Conservation (phyloP, 2,329 filamentous ascomycete genomes). For the Apiospora hydei region DNA sequence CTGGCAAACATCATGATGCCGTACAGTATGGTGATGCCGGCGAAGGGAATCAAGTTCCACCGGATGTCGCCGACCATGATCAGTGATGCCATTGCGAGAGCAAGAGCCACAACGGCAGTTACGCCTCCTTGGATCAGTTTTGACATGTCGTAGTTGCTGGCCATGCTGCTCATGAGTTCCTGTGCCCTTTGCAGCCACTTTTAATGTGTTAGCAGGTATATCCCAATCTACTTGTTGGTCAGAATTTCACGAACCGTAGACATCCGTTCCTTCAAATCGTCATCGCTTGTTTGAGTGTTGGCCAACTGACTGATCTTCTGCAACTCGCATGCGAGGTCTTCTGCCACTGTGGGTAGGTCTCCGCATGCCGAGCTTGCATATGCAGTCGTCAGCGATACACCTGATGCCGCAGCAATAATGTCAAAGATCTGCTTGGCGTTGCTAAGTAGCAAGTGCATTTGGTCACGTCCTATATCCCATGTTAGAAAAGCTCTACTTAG, state of each 20-base stretch:
- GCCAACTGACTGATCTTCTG: constrained; percentile 42
- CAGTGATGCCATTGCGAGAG: constrained; percentile 50
- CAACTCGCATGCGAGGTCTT: constrained; percentile 76
- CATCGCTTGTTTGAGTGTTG: neutral
- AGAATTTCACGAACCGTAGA: neutral
- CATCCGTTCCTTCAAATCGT: neutral
- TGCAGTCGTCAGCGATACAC: constrained; percentile 51
- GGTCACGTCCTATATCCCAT: constrained; percentile 24
- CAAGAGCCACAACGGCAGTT: constrained; percentile 46
- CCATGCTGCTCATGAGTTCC: constrained; percentile 82
- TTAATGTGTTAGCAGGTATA: constrained; percentile 27
- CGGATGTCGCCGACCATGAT: constrained; percentile 35
- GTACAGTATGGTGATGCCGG: constrained; percentile 67
- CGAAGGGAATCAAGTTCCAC: constrained; percentile 51
- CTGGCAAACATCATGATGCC: constrained; percentile 95
- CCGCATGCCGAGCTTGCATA: constrained; percentile 35
- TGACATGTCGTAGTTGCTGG: constrained; percentile 86
- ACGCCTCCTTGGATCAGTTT: constrained; percentile 61
- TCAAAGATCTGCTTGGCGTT: constrained; percentile 84
- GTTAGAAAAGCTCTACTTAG: neutral
- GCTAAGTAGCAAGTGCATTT: constrained; percentile 63
- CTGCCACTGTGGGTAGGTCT: constrained; percentile 54
- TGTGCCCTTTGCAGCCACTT: constrained; percentile 78
- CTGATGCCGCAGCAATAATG: constrained; percentile 78
- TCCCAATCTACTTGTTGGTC: too few relatives aligned